Evolutionary conservation across 2,329 filamentous ascomycete species (phyloP), one percentile per base, ranked within the genome.

Genomic region (Rhinocladiella similis): DNA sequence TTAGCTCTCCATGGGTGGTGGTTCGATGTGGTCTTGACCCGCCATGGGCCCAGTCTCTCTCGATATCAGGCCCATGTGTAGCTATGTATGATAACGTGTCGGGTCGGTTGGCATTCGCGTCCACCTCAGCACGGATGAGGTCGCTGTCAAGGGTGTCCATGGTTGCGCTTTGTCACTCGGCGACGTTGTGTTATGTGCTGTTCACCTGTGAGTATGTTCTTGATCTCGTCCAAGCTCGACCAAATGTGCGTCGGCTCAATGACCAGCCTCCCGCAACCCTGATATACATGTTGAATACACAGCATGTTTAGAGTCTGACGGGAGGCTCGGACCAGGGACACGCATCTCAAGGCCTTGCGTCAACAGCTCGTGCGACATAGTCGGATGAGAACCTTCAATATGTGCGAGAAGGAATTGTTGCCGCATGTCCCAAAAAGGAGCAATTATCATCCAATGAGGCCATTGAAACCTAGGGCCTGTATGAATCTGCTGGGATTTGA

Each of bases 121-220:
- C 54, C 22, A 57, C 50, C 33, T 57, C 54, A 36, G 54, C 54
- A 33, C 50, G 38, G 16, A 57, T 57, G 27, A 57, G 36, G 29
- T 57, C 50, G 33, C 54, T 48, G 38, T 46, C 49, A 36, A 57
- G 46, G 7, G 38, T 16, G 14, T 57, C 54, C 54, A 57, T 57
- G 29, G 16, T 45, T 20, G 29, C n/a, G n/a, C n/a, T 20, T 12
- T 43, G 13, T 20, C 41, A 20, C 22, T 22, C 20, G 41, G 20
- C 5, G 41, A 19, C 20, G 16, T 19, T 43, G 18, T 20, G 5
- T n/a, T 20, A 2, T 43, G 12, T 10, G 9, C 20, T 20, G 41
- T 42, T 5, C 10, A 12, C 7, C n/a, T 12, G 5, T 43, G 13
- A 43, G 41, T 22, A 43, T 10, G 10, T 27, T 7, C 29, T 33